These are phyloP conservation scores for Lactarius deliciosus DNA, from an alignment of 768 basidiomycete genomes.

Conservation along the genomic window DNA sequence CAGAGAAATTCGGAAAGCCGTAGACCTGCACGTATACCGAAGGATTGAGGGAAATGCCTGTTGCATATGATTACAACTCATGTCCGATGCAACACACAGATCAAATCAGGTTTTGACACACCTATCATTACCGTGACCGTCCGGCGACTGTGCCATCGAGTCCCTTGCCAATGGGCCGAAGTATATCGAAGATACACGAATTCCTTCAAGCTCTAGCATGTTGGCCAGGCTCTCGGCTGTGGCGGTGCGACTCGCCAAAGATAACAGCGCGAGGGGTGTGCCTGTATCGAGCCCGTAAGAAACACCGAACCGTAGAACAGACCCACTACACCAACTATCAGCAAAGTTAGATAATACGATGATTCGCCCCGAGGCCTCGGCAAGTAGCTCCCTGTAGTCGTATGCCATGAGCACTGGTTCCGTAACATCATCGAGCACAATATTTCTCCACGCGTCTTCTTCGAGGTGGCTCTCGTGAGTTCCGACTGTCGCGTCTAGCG, in stretches of 20 bases:
- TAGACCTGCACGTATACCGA: slow-evolving; percentile 16
- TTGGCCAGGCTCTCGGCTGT: slow-evolving; percentile 19
- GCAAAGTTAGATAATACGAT: slow-evolving; percentile 33
- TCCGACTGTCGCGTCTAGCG: slow-evolving; percentile 1
- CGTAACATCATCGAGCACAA: slow-evolving; percentile 31
- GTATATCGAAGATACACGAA: slow-evolving; percentile 22
- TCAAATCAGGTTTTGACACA: slow-evolving; percentile 1
- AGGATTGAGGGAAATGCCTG: slow-evolving; percentile 4
- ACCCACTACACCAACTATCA: slow-evolving; percentile 15
- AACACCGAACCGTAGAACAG: not conserved
- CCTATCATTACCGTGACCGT: not conserved
- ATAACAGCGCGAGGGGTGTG: slow-evolving; percentile 14
- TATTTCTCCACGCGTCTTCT: slow-evolving; percentile 29
- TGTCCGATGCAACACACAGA: not conserved
- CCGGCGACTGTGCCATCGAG: not conserved
- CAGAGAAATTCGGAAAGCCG: slow-evolving; percentile 5
- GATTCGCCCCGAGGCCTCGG: slow-evolving; percentile 35
- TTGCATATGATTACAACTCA: not conserved
- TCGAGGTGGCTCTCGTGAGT: not conserved
- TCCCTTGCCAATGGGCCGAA: slow-evolving; percentile 14
- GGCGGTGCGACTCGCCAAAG: slow-evolving; percentile 10
- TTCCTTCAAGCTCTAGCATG: slow-evolving; percentile 16
- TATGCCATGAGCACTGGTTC: slow-evolving; percentile 34
- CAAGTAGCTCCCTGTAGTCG: slow-evolving; percentile 35
- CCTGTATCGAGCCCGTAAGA: not conserved